Evolutionary conservation across 768 basidiomycete species (phyloP), one percentile per base, ranked within the genome.

Genomic region (Paxillus involutus): DNA sequence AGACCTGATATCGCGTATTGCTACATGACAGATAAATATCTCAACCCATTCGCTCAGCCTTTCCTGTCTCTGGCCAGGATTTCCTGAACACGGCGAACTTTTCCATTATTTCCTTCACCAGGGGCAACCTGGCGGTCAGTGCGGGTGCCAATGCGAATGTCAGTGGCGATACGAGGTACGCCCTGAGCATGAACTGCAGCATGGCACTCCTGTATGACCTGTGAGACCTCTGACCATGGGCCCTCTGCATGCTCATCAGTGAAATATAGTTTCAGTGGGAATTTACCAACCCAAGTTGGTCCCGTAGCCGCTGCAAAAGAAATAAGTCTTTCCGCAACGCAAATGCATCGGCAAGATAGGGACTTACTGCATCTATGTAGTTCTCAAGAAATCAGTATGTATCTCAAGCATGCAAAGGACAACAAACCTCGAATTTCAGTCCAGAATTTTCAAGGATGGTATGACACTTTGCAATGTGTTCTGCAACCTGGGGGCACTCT

Each of bases 101-200:
- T 98, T 49, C 73, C 75, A 19, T 83, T 83, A 59, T 97, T 97
- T 7, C 88, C 93, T 42, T 81, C 75, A 6, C 86, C 88, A 1
- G 79, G 77, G 5, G 72, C 70, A 16, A 86, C 78, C 37, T 80
- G 74, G 55, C 85, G 81, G 70, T 95, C 84, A 21, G 81, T 79
- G 44, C 95, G 84, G 1, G 96, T 98, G 41, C 96, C 96, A 49
- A 98, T 95, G 26, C 96, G 87, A 55, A 98, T 89, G 72, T 98
- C 95, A 12, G 95, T 96, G 11, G 91, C 91, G 49, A 94, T 80
- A 48, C 88, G 83, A 14, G 84, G 83, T 0, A 82, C 80, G 21
- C 90, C 91, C 66, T 81, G 79, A 1, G 80, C 83, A 58, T 95
- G 93, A 6, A 94, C 88, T 2, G 91, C 92, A 24, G 80, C 80